Evolutionary conservation across 495 filamentous ascomycete genomes (phyloP), one percentile per base, ranked within the genome.

Genomic region (Aspergillus taichungensis): DNA sequence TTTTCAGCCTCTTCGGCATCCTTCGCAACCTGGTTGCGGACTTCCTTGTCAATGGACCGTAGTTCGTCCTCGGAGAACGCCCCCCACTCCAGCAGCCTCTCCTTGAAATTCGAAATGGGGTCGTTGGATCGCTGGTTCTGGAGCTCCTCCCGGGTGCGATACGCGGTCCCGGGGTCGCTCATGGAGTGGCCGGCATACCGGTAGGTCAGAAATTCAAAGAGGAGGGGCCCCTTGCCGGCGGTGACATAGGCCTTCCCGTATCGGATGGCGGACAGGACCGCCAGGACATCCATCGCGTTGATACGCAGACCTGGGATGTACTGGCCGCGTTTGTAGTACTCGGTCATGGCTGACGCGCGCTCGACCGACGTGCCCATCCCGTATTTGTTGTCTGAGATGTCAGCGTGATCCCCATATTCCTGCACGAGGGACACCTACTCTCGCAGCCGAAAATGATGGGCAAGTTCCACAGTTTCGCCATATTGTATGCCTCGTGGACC

Each of bases 281-380:
- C 89, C 42, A 95, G 84, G 52, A 94, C 85, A 62, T 95, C 90
- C 89, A 95, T 95, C 59, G 86, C 89, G 67, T 95, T 92, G 58
- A 95, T 83, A 69, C 92, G 94, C 38, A 95, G 77, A 62, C 89
- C 89, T 37, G 90, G 88, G 56, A 95, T 95, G 71, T 92, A 95
- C 71, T 95, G 89, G 44, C 89, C 90, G 64, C 89, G 87, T 75
- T 95, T 94, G 78, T 95, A 95, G 81, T 95, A 95, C 59, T 95
- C 88, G 48, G 89, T 92, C 48, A 91, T 67, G 43, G 89, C 89
- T 38, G 87, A 83, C 40, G 88, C 79, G 51, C 89, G 84, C 54
- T 83, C 82, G 43, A 87, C 88, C 27, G 89, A 84, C 13, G 90
- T 95, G 59, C 90, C 90, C 90, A 95, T 95, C 56, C 89, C 90